Conservation (phyloP, 495 filamentous ascomycete genomes). For the Lepidopterella palustris region DNA sequence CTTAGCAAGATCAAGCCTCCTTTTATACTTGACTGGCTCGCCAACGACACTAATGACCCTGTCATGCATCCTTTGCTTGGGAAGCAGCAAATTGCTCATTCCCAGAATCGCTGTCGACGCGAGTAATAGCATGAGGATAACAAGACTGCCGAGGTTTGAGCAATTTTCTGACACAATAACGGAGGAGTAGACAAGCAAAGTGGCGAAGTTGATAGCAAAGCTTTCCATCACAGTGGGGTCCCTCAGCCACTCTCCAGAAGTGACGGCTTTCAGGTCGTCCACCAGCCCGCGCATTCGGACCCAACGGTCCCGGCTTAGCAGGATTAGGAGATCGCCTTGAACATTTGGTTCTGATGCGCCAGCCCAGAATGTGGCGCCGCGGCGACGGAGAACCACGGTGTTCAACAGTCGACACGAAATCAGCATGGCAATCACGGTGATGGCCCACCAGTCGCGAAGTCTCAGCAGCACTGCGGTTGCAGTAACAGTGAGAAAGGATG, state of each 20-base stretch:
- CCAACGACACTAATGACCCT: constrained; percentile 24
- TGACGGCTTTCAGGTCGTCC: constrained; percentile 53
- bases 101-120: constrained; percentile 24
- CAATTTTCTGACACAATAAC: constrained; percentile 28
- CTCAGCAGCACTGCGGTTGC: not conserved
- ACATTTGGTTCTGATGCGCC: constrained; percentile 37
- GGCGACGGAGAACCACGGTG: constrained; percentile 48
- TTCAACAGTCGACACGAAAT: constrained; percentile 41
- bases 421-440: not conserved
- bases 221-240: constrained; percentile 46
- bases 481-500: not conserved
- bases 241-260: constrained; percentile 49
- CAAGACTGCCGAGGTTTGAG: not conserved
- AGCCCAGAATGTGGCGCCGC: constrained; percentile 35
- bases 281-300: constrained; percentile 47
- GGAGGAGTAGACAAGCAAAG: constrained; percentile 49
- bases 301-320: constrained; percentile 40
- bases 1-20: constrained; percentile 36
- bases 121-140: not conserved
- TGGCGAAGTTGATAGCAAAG: constrained; percentile 43
- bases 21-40: constrained; percentile 28
- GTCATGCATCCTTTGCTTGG: constrained; percentile 40
- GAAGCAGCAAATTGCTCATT: constrained; percentile 44
- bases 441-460: not conserved
- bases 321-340: constrained; percentile 38